Conservation (phyloP, 768 basidiomycete genomes). For the Chalciporus chontae region DNA sequence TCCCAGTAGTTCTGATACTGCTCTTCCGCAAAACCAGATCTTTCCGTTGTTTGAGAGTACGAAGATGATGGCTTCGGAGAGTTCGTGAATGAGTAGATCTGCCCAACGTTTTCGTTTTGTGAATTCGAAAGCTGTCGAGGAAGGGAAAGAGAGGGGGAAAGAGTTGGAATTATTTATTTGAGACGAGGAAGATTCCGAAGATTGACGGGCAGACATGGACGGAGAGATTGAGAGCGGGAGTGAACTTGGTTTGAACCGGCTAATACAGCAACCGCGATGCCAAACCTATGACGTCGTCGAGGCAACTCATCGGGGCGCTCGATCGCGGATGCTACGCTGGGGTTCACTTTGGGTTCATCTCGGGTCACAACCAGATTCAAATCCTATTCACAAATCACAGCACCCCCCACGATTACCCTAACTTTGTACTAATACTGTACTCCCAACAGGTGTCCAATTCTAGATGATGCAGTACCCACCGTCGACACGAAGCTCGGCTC, state of each 20-base stretch:
- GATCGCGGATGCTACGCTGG: too few relatives aligned
- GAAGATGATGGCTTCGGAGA: constrained; percentile 69
- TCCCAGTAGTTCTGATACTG: constrained; percentile 69
- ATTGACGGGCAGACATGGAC: constrained; percentile 16
- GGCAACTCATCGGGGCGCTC: too few relatives aligned
- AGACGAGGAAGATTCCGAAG: constrained; percentile 5
- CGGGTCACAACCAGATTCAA: background rate
- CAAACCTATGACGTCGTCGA: constrained; percentile 25
- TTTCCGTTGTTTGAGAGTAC: constrained; percentile 60
- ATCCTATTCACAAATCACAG: constrained; percentile 1
- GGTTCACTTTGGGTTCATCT: too few relatives aligned
- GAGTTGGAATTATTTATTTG: background rate
- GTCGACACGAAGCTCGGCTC: constrained; percentile 80
- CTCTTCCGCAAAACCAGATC: constrained; percentile 66
- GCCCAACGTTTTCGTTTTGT: constrained; percentile 87
- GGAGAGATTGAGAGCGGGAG: background rate
- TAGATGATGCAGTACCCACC: constrained; percentile 82
- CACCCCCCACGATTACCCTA: too few relatives aligned
- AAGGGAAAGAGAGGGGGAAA: background rate
- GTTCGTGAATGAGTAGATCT: constrained; percentile 72
- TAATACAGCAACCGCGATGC: background rate
- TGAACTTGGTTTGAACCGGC: background rate
- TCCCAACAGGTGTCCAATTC: constrained; percentile 11
- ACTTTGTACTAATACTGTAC: too few relatives aligned
- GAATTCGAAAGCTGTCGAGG: constrained; percentile 60